Base-by-base conservation (phyloP, 768 basidiomycete genomes). In the Boletus speciosus region DNA sequence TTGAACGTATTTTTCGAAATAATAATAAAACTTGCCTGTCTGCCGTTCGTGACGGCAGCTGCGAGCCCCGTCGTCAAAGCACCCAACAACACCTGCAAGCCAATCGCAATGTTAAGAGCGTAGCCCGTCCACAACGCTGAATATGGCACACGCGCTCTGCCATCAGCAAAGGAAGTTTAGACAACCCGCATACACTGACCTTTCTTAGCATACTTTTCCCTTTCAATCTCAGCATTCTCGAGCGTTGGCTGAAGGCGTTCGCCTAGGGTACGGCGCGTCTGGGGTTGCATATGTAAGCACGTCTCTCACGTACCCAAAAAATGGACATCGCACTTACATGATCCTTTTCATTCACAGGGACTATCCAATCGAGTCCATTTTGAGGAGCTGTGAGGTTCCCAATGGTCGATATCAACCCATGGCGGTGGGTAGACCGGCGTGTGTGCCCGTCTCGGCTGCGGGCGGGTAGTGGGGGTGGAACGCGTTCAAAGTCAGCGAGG, bases 61-160 rank as follows among this genome's bases (percentile, higher is more conserved):
- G 85, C 76, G 15, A 88, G 57, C 1, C 81, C 86, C 0, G 86
- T 88, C 6, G 84, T 88, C 29, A 89, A 70, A 2, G 86, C 78
- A 6, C 85, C 86, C 29, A 88, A 68, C 0, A 84, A 37, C 4
- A 88, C 81, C 63, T 88, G 87, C 36, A 85, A 50, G 12, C 76
- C 78, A 41, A 87, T 88, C 0, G 85, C 84, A 12, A 73, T 49
- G 51, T 78, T 78, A 35, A 78, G 68, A 6, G 68, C 64, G 47
- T 67, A 70, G 0, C 64, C 63, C 5, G 70, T 70, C 45, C 52
- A 55, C 51, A 61, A 49, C 8, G 75, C 77, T 77, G 47, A 21
- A 53, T 6, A 35, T 11, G 27, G 52, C 7, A 19, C 21, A 27
- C 2, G 31, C 12, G 38, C 5, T 11, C n/a, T 45, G 25, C 12